phyloP scores from a whole-genome alignment of 179 eudicot species.

The Beta macrorhiza region DNA sequence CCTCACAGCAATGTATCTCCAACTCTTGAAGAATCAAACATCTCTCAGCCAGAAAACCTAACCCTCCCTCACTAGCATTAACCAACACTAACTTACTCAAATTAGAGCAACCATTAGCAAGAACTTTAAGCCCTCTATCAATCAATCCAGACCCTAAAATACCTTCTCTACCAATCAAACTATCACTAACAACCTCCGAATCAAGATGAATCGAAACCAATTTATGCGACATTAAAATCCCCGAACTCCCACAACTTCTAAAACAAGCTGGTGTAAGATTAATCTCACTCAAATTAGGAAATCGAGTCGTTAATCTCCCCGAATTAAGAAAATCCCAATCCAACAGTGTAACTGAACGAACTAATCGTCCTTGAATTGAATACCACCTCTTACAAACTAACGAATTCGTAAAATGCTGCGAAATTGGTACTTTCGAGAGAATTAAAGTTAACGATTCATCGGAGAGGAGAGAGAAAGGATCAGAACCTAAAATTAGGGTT shows the following conservation, averaged over 20 bases:
- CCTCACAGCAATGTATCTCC: constrained; percentile 70
- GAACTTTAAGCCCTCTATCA: constrained; percentile 56
- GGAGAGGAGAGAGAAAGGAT: constrained; percentile 46
- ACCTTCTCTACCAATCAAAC: constrained; percentile 36
- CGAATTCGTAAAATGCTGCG: constrained; percentile 47
- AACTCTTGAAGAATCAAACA: constrained; percentile 70
- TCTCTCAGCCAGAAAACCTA: constrained; percentile 49
- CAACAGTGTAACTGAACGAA: constrained; percentile 31
- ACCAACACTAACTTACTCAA: constrained; percentile 54
- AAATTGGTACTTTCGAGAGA: constrained; percentile 47
- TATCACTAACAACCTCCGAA: constrained; percentile 31
- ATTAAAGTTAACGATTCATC: constrained; percentile 57
- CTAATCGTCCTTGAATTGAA: constrained; percentile 46
- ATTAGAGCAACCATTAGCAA: constrained; percentile 65
- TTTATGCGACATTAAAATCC: constrained; percentile 50
- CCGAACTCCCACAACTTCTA: constrained; percentile 39
- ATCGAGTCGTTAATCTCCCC: constrained; percentile 56
- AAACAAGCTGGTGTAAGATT: constrained; percentile 57
- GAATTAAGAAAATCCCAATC: constrained; percentile 87
- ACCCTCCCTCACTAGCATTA: constrained; percentile 53
- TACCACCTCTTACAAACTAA: constrained; percentile 80
- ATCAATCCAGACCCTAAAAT: constrained; percentile 45
- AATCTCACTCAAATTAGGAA: constrained; percentile 58
- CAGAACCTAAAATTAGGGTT: constrained; percentile 38
- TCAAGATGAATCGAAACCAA: constrained; percentile 48